Conservation (phyloP, 345 rosid genomes). For the Microcos paniculata region DNA sequence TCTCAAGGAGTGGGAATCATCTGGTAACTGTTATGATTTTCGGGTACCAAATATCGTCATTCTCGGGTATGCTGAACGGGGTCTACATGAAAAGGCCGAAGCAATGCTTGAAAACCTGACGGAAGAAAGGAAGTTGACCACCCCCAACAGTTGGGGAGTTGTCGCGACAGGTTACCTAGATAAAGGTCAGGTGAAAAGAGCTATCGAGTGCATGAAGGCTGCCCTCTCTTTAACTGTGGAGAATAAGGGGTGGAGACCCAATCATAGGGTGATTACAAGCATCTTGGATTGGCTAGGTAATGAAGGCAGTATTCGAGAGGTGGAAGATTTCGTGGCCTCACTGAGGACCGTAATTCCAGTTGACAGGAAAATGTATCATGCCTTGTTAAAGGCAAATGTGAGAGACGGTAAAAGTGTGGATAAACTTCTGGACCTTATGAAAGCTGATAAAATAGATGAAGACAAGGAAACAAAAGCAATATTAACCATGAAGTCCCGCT, state of each 20-base stretch:
- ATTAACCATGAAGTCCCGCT: constrained; percentile 22
- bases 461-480: constrained; percentile 50
- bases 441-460: constrained; percentile 47
- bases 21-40: constrained; percentile 57
- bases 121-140: constrained; percentile 47
- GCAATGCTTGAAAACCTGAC: constrained; percentile 47
- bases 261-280: constrained; percentile 38
- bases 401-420: constrained; percentile 44
- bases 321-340: constrained; percentile 47
- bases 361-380: constrained; percentile 58
- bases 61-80: constrained; percentile 38
- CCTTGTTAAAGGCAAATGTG: constrained; percentile 49
- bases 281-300: constrained; percentile 64
- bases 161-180: constrained; percentile 58
- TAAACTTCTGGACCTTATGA: constrained; percentile 50
- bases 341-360: constrained; percentile 37
- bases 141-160: constrained; percentile 61
- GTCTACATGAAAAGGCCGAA: constrained; percentile 59
- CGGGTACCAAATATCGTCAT: constrained; percentile 54
- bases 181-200: constrained; percentile 42
- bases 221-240: constrained; percentile 35
- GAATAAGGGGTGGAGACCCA: constrained; percentile 63
- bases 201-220: constrained; percentile 52
- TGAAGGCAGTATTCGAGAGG: constrained; percentile 49
- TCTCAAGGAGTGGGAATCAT: constrained; percentile 64